These are phyloP conservation scores for Penicillium longicatenatum DNA, from an alignment of 495 filamentous ascomycete genomes.

Conservation along the genomic window DNA sequence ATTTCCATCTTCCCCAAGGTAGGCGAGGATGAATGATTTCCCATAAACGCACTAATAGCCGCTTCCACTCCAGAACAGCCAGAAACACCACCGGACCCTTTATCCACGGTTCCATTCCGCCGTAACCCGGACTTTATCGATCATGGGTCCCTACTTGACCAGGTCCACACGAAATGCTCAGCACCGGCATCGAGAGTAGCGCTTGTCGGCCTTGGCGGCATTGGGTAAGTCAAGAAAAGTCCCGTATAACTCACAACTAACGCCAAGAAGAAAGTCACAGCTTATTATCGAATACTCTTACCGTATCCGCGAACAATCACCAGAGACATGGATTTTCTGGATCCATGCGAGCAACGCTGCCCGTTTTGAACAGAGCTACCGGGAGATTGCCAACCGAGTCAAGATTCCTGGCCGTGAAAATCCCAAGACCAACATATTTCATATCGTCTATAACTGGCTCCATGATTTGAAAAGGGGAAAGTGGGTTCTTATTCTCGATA, in stretches of 20 bases:
- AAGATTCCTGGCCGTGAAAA: background rate
- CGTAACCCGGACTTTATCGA: background rate
- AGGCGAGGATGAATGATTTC: too few species aligned
- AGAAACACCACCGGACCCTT: background rate
- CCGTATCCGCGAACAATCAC: background rate
- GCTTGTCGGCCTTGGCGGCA: background rate
- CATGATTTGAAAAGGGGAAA: background rate
- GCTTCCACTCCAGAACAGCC: too few species aligned
- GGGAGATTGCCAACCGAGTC: background rate
- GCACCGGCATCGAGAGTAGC: background rate
- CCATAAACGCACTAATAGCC: too few species aligned
- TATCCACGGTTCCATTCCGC: background rate
- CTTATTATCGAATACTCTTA: background rate
- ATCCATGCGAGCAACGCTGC: too few species aligned
- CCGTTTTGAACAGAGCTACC: background rate
- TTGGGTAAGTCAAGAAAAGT: background rate
- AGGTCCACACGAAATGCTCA: background rate
- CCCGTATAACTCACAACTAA: background rate
- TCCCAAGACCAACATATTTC: too few species aligned
- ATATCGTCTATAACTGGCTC: background rate
- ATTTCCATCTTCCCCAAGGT: too few species aligned
- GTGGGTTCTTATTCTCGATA: conserved; percentile 2
- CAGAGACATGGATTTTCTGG: background rate
- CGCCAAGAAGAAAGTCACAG: background rate
- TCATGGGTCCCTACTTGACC: background rate